Conservation (phyloP, 2,329 filamentous ascomycete species). For the Pyricularia sp. region DNA sequence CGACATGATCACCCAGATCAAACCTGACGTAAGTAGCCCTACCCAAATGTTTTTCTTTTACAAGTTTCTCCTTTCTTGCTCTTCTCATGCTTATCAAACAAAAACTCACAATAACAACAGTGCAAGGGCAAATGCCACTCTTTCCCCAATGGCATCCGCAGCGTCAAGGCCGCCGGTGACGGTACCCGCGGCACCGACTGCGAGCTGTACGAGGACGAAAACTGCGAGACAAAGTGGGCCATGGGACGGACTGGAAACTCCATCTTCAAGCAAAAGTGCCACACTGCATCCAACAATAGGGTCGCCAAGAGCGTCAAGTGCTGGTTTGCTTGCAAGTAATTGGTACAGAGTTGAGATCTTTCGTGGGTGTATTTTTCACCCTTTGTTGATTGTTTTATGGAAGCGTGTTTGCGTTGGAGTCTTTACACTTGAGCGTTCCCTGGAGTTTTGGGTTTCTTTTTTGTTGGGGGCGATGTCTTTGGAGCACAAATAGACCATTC, state of each 20-base stretch:
- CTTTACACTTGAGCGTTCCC: too few relatives aligned
- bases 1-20: not conserved
- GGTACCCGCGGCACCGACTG: slow-evolving; percentile 4
- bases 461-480: too few relatives aligned
- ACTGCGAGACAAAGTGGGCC: not conserved
- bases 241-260: slow-evolving; percentile 7
- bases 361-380: too few relatives aligned
- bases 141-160: slow-evolving; percentile 3
- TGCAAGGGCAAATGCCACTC: slow-evolving; percentile 4
- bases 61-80: not conserved
- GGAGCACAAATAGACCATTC: too few relatives aligned
- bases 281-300: slow-evolving; percentile 3
- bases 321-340: not conserved
- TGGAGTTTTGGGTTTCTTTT: too few relatives aligned
- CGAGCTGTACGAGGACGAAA: slow-evolving; percentile 9
- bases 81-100: not conserved
- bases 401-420: too few relatives aligned
- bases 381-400: too few relatives aligned
- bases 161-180: slow-evolving; percentile 3
- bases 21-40: not conserved
- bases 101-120: too few relatives aligned
- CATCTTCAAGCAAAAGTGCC: slow-evolving; percentile 6
- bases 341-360: too few relatives aligned
- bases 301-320: slow-evolving; percentile 7
- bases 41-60: not conserved